Evolutionary conservation across 768 basidiomycete species (phyloP).

Genomic region (Hygrocybe coccinea): DNA sequence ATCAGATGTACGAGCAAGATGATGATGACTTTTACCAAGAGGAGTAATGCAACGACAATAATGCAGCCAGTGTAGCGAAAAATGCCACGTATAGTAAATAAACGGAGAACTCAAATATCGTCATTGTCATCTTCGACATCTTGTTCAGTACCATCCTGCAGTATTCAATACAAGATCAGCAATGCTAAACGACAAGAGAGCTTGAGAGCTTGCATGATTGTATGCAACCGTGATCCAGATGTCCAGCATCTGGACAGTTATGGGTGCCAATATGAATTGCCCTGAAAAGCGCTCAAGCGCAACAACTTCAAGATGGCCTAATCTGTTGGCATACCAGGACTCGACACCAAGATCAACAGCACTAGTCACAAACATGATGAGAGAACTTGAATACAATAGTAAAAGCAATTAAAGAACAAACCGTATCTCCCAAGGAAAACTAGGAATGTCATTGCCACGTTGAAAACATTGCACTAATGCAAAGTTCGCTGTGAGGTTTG

Average conservation of each 20-base stretch:
- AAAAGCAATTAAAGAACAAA: neutral
- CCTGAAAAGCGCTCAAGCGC: slow-evolving; percentile 7
- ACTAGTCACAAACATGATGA: neutral
- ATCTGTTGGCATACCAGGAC: slow-evolving; percentile 7
- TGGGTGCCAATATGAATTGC: slow-evolving; percentile 11
- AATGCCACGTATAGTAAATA: neutral
- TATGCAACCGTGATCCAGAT: slow-evolving; percentile 18
- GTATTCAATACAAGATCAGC: neutral
- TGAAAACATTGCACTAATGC: slow-evolving; percentile 10
- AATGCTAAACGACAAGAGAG: neutral
- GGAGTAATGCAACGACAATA: neutral
- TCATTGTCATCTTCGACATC: neutral
- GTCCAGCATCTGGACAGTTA: slow-evolving; percentile 1
- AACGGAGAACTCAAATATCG: too few species aligned
- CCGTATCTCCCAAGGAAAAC: slow-evolving; percentile 15
- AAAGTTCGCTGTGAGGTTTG: neutral
- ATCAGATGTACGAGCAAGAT: neutral
- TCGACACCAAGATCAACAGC: slow-evolving; percentile 14
- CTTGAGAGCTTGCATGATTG: slow-evolving; percentile 13
- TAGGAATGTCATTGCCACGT: neutral
- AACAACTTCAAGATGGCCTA: slow-evolving; percentile 5
- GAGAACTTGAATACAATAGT: neutral
- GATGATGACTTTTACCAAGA: neutral
- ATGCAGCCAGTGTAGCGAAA: neutral
- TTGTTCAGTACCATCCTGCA: neutral